Percentiles rank a stretch among this genome's conserved stretches.
These are phyloP conservation scores for Fimicolochytrium jonesii DNA, from an alignment of 192 early-diverging fungal genomes.

Conservation along the genomic window DNA sequence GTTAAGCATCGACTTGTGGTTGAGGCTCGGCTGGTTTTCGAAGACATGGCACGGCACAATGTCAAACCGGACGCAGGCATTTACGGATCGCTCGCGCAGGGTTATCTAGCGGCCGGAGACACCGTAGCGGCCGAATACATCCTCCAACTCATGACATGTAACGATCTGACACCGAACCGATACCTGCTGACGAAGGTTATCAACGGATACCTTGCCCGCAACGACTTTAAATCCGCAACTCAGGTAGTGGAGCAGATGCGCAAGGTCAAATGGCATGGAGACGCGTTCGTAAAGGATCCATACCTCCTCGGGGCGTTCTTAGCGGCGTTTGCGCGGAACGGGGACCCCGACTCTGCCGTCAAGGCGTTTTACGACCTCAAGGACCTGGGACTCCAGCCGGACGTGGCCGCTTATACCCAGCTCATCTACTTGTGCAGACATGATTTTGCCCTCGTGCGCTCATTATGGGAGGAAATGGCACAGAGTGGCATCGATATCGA, in stretches of 20 bases:
- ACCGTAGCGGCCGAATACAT: neutral
- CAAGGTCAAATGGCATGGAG: too few species aligned
- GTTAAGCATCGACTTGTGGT: neutral
- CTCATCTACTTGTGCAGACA: constrained; percentile 3
- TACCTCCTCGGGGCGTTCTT: constrained; percentile 3
- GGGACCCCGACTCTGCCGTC: neutral
- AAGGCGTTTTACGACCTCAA: neutral
- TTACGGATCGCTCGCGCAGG: neutral
- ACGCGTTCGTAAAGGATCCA: too few species aligned
- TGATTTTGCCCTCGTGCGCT: neutral
- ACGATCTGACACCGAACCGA: neutral
- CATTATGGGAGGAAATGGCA: neutral
- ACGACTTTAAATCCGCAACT: neutral
- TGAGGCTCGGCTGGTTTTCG: neutral
- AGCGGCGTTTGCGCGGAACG: neutral
- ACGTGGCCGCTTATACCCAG: constrained; percentile 5
- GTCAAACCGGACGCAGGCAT: neutral
- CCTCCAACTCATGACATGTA: neutral
- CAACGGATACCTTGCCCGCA: neutral
- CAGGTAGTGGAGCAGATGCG: neutral
- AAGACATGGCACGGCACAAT: neutral
- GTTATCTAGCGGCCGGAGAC: neutral
- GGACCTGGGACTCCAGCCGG: neutral
- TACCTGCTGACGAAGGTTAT: neutral
- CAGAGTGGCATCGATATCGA: too few species aligned